Conservation (phyloP, 2,329 filamentous ascomycete genomes). For the Hymenotorrendiella dingleyae region DNA sequence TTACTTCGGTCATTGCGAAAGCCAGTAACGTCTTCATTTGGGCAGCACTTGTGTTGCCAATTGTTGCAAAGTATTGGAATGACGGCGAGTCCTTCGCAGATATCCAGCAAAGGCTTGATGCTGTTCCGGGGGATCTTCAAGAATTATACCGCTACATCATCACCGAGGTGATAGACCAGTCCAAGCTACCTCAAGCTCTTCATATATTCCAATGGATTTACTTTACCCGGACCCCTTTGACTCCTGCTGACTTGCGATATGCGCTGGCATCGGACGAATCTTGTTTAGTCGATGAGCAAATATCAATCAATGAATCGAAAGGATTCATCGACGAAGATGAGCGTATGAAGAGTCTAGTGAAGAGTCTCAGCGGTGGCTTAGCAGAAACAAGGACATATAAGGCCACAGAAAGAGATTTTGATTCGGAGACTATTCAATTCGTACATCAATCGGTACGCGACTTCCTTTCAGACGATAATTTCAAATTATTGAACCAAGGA, state of each 20-base stretch:
- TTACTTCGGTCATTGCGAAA: slow-evolving; percentile 22
- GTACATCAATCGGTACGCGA: slow-evolving; percentile 34
- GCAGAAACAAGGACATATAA: slow-evolving; percentile 15
- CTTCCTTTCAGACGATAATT: slow-evolving; percentile 31
- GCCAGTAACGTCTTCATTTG: slow-evolving; percentile 34
- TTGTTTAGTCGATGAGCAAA: slow-evolving; percentile 6
- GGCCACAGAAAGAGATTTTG: background rate
- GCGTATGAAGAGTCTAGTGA: slow-evolving; percentile 8
- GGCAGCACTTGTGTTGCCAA: slow-evolving; percentile 29
- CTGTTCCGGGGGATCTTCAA: too few relatives aligned
- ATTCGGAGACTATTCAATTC: slow-evolving; percentile 32
- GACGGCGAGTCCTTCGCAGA: too few relatives aligned
- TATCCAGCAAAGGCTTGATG: too few relatives aligned
- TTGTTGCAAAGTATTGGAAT: slow-evolving; percentile 3
- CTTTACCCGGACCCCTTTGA: too few relatives aligned
- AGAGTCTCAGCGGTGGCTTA: slow-evolving; percentile 14
- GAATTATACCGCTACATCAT: too few relatives aligned
- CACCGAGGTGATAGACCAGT: too few relatives aligned
- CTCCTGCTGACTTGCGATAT: too few relatives aligned
- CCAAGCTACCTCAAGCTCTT: too few relatives aligned
- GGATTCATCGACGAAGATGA: background rate
- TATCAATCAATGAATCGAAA: slow-evolving; percentile 2
- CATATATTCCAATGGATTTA: too few relatives aligned
- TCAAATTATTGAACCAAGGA: background rate
- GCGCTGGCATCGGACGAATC: slow-evolving; percentile 4